Percentiles rank a stretch among this genome's conserved stretches.
phyloP scores from a whole-genome alignment of 106 monocot species.

The Dioscorea dumetorum region DNA sequence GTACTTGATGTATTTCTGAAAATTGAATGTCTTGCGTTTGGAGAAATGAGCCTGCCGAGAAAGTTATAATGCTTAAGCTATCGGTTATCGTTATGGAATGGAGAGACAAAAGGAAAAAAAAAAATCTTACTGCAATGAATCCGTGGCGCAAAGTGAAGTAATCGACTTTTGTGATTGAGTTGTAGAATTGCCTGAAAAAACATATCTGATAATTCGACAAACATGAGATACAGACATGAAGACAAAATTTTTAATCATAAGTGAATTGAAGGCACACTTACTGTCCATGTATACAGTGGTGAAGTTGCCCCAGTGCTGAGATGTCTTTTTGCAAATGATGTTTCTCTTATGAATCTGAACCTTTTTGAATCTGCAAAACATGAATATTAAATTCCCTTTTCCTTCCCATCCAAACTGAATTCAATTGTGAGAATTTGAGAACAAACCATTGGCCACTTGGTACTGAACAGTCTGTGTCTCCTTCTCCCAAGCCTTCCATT shows the following conservation, averaged over 20 bases:
- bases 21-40: conserved; percentile 8
- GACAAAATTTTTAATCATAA: too few relatives aligned
- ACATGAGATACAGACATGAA: conserved; percentile 4
- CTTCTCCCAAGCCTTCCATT: conserved; percentile 22
- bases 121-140: conserved; percentile 20
- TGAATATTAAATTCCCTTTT: neutral
- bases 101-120: neutral
- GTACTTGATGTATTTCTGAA: conserved; percentile 11
- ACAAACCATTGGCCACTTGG: conserved; percentile 13
- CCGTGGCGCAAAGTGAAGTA: conserved; percentile 21
- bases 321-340: conserved; percentile 14
- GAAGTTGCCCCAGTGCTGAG: neutral
- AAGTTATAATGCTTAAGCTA: too few relatives aligned
- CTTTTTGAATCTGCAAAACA: conserved; percentile 8
- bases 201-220: conserved; percentile 2
- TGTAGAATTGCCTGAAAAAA: conserved; percentile 20
- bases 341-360: conserved; percentile 10
- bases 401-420: too few relatives aligned
- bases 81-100: too few relatives aligned
- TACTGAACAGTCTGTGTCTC: conserved; percentile 16
- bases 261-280: too few relatives aligned
- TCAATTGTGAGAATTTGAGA: too few relatives aligned
- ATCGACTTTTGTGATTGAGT: conserved; percentile 13
- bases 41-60: neutral
- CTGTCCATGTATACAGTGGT: too few relatives aligned